These are phyloP conservation scores for Jaminaea rosea DNA, from an alignment of 1,284 basidiomycete species.

Conservation along the genomic window DNA sequence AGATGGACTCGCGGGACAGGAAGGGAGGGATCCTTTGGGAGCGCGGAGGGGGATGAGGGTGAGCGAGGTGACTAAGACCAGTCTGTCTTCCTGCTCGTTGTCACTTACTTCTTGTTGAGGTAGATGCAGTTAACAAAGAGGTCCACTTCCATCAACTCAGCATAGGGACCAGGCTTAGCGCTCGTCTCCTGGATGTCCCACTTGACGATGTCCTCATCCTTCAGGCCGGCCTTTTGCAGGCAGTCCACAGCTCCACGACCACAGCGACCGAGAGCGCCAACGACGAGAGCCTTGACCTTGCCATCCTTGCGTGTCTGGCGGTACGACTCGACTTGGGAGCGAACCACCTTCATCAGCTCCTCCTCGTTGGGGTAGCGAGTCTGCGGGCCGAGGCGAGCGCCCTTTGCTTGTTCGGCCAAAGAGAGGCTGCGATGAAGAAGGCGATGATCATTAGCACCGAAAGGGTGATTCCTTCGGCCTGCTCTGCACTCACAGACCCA, in stretches of 20 bases:
- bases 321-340: conserved; percentile 55
- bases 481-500: too few relatives aligned
- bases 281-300: conserved; percentile 79
- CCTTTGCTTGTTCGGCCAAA: conserved; percentile 52
- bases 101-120: conserved; percentile 70
- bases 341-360: conserved; percentile 47
- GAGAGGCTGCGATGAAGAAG: too few relatives aligned
- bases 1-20: conserved; percentile 66
- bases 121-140: conserved; percentile 99
- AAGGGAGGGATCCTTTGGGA: conserved; percentile 92
- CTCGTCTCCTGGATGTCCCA: conserved; percentile 93
- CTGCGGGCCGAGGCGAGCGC: conserved; percentile 55
- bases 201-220: conserved; percentile 78
- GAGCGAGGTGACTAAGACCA: too few relatives aligned
- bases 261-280: conserved; percentile 90
- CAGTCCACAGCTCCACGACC: conserved; percentile 93
- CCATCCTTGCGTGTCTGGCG: conserved; percentile 53
- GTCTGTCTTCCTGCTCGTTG: too few relatives aligned
- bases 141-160: conserved; percentile 87
- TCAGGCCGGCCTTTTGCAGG: conserved; percentile 81
- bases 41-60: too few relatives aligned
- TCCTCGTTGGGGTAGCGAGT: conserved; percentile 64
- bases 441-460: too few relatives aligned
- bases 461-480: too few relatives aligned
- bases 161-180: conserved; percentile 90